Base-by-base conservation (phyloP, 306 rosid species). In the Echinosophora koreensis region DNA sequence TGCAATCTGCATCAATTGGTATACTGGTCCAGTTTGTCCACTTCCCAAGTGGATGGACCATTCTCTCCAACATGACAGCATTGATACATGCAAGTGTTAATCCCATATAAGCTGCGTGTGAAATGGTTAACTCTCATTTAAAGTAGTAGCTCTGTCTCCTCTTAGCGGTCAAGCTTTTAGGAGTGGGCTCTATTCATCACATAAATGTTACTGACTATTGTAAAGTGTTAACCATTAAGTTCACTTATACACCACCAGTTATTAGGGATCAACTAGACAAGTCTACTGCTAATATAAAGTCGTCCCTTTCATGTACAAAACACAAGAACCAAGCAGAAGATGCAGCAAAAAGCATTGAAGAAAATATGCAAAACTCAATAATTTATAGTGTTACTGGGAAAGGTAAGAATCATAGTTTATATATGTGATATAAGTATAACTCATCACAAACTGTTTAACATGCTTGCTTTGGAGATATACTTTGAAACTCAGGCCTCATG, bases 371-470 rank as follows among this genome's bases (percentile, higher is more conserved):
- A 5, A 28, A 57, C 13, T 22, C 62, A 15, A 12, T 56, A 61
- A 49, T 35, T 61, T 35, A 8, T 42, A 49, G 28, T 17, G 61
- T 77, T 69, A 69, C 37, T 3, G 22, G 63, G 67, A 6, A 14
- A 81, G 63, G 62, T 34, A 68, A 9, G 16, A 15, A 55, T 7
- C 28, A 32, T 16, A 46, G 47, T 59, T 49, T 15, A 22, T n/a
- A 8, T 2, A 46, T 46, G 76, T 1, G 17, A 50, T 47, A 2
- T 37, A 49, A 77, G 39, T 47, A 2, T 37, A 49, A 77, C 75
- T 54, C 55, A 71, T 69, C 65, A 85, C 67, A 69, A 44, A 11
- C 74, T 13, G 68, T 58, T 72, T 38, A 59, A 38, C 2, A 38
- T 46, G 16, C 80, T 59, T 41, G 66, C 60, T 66, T 68, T 62